Conservation (phyloP, 441 rosid genomes). For the Sinapis alba region DNA sequence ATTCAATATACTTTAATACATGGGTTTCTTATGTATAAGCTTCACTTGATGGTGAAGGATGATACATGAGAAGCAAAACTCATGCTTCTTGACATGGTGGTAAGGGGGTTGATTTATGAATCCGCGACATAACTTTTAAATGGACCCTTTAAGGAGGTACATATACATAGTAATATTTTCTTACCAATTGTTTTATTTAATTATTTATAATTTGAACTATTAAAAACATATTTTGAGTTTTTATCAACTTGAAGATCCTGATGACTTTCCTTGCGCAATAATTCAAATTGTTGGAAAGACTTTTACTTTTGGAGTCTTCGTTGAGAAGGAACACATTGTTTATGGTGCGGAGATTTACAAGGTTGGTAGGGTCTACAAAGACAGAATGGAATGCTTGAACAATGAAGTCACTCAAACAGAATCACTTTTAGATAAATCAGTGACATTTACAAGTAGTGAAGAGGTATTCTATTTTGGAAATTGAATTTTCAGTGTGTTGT, state of each 20-base stretch:
- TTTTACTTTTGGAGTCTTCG: background rate
- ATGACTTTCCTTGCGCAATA: background rate
- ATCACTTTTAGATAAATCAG: background rate
- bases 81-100: background rate
- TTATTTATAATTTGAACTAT: no score
- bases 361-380: background rate
- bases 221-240: background rate
- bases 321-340: background rate
- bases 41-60: background rate
- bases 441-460: background rate
- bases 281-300: background rate
- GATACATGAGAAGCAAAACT: background rate
- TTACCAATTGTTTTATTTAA: no score
- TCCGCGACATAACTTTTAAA: background rate
- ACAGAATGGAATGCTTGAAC: background rate
- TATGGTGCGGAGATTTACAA: background rate
- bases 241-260: background rate
- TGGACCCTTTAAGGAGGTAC: background rate
- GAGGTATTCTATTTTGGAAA: background rate
- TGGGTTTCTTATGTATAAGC: background rate
- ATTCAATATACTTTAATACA: no score
- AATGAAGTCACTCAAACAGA: background rate
- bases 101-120: background rate
- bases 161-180: no score
- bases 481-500: no score